A percentile compares a stretch with the other conserved stretches of the same genome.
These are phyloP conservation scores for Trypanosoma brucei DNA, from an alignment of 208 protist species.

Conservation along the genomic window DNA sequence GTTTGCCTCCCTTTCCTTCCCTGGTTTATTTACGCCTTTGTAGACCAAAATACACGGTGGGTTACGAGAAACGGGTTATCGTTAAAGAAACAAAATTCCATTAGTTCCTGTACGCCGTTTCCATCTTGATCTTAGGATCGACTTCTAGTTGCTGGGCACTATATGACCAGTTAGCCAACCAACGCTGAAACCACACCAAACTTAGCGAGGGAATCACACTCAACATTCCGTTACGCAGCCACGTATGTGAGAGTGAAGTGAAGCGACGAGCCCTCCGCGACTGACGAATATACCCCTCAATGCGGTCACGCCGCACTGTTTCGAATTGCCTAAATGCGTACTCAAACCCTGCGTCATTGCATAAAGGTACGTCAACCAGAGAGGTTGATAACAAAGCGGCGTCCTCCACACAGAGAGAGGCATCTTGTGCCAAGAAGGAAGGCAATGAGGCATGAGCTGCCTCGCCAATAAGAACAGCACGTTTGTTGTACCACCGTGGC, in stretches of 20 bases:
- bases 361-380: conserved; percentile 74
- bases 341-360: conserved; percentile 73
- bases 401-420: conserved; percentile 86
- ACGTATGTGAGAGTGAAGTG: conserved; percentile 37
- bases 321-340: conserved; percentile 86
- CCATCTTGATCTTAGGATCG: conserved; percentile 82
- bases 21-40: too few relatives aligned
- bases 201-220: conserved; percentile 31
- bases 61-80: too few relatives aligned
- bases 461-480: conserved; percentile 82
- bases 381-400: conserved; percentile 79
- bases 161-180: conserved; percentile 83
- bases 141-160: conserved; percentile 77
- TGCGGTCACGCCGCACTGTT: conserved; percentile 69
- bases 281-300: conserved; percentile 87
- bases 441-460: conserved; percentile 80
- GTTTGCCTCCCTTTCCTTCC: too few relatives aligned
- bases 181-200: conserved; percentile 51
- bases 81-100: not conserved
- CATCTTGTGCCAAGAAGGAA: conserved; percentile 81
- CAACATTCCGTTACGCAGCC: conserved; percentile 51
- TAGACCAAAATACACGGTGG: too few relatives aligned
- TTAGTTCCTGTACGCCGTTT: conserved; percentile 53
- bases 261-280: conserved; percentile 68
- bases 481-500: conserved; percentile 86